Percentiles rank a stretch among this genome's conserved stretches.
phyloP scores from a whole-genome alignment of 768 basidiomycete genomes.

The Boletus tomentosulus region DNA sequence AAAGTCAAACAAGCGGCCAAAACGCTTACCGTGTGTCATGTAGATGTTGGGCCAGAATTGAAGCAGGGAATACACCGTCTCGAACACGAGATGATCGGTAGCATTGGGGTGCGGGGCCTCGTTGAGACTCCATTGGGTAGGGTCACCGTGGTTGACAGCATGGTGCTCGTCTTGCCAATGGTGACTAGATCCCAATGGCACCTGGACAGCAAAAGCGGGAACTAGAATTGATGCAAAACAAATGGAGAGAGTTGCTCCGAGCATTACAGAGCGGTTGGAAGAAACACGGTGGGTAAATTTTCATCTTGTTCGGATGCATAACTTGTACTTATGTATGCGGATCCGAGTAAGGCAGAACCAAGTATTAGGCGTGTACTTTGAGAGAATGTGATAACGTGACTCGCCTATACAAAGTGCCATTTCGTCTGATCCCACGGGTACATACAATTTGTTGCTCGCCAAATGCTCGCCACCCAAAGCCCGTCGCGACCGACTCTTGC shows the following conservation, averaged over 20 bases:
- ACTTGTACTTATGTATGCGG: too few species aligned
- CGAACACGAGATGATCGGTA: constrained; percentile 34
- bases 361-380: too few species aligned
- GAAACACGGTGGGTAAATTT: background rate
- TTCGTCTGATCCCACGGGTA: too few species aligned
- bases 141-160: background rate
- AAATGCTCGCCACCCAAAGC: constrained; percentile 1
- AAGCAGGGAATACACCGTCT: constrained; percentile 11
- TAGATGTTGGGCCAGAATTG: constrained; percentile 17
- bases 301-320: background rate
- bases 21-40: constrained; percentile 29
- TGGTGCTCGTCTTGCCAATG: background rate
- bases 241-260: background rate
- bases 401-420: too few species aligned
- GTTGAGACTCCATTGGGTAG: constrained; percentile 18
- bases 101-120: constrained; percentile 22
- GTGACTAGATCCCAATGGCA: background rate
- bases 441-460: too few species aligned
- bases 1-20: background rate
- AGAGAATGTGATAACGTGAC: too few species aligned
- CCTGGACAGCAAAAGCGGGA: background rate
- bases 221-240: background rate
- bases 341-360: too few species aligned
- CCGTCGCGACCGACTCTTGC: constrained; percentile 16
- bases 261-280: constrained; percentile 3